Base-by-base conservation (phyloP, 202 grass and related monocot genomes). In the Musa balbisiana region DNA sequence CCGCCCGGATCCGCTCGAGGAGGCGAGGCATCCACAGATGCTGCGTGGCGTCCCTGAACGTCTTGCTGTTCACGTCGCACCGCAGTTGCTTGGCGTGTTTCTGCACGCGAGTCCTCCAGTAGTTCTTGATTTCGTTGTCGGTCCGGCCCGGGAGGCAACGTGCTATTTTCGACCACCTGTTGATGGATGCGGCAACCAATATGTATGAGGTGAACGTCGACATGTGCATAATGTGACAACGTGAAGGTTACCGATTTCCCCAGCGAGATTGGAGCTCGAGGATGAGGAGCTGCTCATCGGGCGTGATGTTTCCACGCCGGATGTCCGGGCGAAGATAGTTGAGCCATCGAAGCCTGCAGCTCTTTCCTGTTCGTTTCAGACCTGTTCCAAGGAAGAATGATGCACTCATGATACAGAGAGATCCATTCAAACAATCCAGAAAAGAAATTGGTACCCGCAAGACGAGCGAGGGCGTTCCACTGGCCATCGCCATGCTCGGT, bases 381-480 rank as follows among this genome's bases (percentile, higher is more conserved):
- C 51, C 69, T 52, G 16, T 2, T 43, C 33, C 33, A 8, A 43
- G 33, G 33, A 43, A 43, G 33, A 6, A 43, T 43, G 33, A 43
- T 43, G 4, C 4, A 6, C 5, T 4, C 33, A 43, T 5, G 33
- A 43, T 43, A 43, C 33, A 43, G 4, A 43, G 5, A 43, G 33
- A 43, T 43, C 5, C 33, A 43, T 43, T 43, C 33, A 6, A 43
- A 6, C 33, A 8, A 8, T 43, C 33, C 4, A 8, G 33, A 43
- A 6, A 77, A 77, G 72, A 76, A 24, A 14, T 43, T 33, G 11
- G 3, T 83, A 92, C 89, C 90, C 68, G 90, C 90, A 74, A 59
- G 73, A n/a, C 84, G 76, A 20, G 90, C 87, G 49, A 89, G 87
- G 9, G 74, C 75, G 80, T 92, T 92, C 90, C 90, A 92, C 73